Conservation (phyloP, 495 filamentous ascomycete species). For the Trichodelitschia bisporula region DNA sequence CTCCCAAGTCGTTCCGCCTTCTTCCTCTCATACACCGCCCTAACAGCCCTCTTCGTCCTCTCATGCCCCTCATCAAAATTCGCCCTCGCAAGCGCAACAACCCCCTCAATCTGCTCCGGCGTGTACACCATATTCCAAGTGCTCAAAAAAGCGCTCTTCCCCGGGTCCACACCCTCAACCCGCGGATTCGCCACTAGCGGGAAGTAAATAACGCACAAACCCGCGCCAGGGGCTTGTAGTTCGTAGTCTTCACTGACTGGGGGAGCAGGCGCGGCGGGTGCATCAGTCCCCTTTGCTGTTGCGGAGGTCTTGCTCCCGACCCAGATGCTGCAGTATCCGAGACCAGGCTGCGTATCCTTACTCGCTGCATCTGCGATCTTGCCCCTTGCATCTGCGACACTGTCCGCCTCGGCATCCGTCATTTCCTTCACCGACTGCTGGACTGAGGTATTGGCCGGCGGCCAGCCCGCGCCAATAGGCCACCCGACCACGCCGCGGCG, state of each 20-base stretch:
- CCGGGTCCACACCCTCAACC: slow-evolving; percentile 56
- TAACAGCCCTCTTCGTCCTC: slow-evolving; percentile 48
- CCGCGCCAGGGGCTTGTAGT: slow-evolving; percentile 52
- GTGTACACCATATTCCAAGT: slow-evolving; percentile 98
- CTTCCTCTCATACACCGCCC: slow-evolving; percentile 84
- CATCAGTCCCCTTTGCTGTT: slow-evolving; percentile 5
- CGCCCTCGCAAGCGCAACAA: slow-evolving; percentile 55
- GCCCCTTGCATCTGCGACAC: background rate
- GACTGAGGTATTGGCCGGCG: slow-evolving; percentile 26
- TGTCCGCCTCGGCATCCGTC: background rate
- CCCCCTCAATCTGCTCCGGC: slow-evolving; percentile 57
- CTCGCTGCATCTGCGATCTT: slow-evolving; percentile 17
- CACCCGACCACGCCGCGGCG: slow-evolving; percentile 80
- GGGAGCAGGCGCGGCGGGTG: slow-evolving; percentile 33
- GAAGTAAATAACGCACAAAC: slow-evolving; percentile 76
- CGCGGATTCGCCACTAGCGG: slow-evolving; percentile 64
- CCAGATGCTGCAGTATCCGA: slow-evolving; percentile 89
- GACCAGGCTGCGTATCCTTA: slow-evolving; percentile 25
- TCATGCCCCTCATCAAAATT: slow-evolving; percentile 68
- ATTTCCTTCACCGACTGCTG: slow-evolving; percentile 28
- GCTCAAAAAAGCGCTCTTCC: slow-evolving; percentile 56
- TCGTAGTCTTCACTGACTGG: slow-evolving; percentile 49
- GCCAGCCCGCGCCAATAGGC: slow-evolving; percentile 85
- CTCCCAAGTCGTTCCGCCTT: slow-evolving; percentile 36
- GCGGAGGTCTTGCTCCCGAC: slow-evolving; percentile 60